These are phyloP conservation scores for Xylaria sp. DNA, from an alignment of 2,329 filamentous ascomycete species.

Conservation along the genomic window DNA sequence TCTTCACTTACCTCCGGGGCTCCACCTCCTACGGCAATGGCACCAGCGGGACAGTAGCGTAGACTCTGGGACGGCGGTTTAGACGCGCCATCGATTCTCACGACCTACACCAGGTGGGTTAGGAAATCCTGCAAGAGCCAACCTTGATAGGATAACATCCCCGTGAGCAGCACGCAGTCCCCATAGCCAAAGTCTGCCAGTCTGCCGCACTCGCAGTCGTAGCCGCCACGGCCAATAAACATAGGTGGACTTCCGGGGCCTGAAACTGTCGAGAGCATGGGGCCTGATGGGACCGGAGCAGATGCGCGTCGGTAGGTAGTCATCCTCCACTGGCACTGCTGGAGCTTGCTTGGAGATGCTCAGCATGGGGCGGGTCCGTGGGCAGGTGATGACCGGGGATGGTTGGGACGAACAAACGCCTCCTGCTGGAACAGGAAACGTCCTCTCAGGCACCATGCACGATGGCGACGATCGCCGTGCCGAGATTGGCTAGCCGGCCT, in stretches of 20 bases:
- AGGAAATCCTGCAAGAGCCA: conserved; percentile 16
- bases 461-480: conserved; percentile 38
- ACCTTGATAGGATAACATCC: conserved; percentile 24
- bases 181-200: conserved; percentile 7
- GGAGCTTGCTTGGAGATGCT: conserved; percentile 24
- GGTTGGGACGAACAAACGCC: conserved; percentile 33
- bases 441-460: conserved; percentile 43
- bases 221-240: conserved; percentile 11
- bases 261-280: conserved; percentile 38
- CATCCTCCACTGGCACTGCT: conserved; percentile 26
- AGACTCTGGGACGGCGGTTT: conserved; percentile 7
- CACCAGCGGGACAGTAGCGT: conserved; percentile 6
- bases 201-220: conserved; percentile 3
- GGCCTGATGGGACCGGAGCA: conserved; percentile 21
- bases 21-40: conserved; percentile 9
- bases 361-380: conserved; percentile 21
- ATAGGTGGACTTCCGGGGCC: conserved; percentile 18
- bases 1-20: conserved; percentile 11
- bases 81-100: conserved; percentile 1
- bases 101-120: not conserved
- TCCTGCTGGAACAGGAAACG: conserved; percentile 48
- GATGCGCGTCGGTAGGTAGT: conserved; percentile 19
- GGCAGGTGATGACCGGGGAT: conserved; percentile 33
- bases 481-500: conserved; percentile 41
- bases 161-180: conserved; percentile 13